phyloP scores from a whole-genome alignment of 331 rosid species.

The Pyrus hybrid region DNA sequence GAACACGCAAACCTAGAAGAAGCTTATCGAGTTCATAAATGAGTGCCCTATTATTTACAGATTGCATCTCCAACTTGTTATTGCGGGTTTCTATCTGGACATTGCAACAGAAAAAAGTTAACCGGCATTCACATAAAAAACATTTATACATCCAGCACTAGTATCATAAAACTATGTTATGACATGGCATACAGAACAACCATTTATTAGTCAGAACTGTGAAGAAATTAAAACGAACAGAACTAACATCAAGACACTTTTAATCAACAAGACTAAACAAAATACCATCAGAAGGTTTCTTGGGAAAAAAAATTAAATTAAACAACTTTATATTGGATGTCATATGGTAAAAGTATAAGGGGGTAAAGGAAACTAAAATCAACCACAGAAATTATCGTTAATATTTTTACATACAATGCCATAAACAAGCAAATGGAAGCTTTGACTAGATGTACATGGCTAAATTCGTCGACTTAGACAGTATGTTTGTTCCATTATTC shows the following conservation, averaged over 20 bases:
- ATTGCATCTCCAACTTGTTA: constrained; percentile 91
- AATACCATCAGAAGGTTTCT: not conserved
- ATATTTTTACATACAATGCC: not conserved
- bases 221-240: not conserved
- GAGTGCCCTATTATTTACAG: constrained; percentile 73
- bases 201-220: not conserved
- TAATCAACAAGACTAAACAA: not conserved
- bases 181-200: not conserved
- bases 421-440: not conserved
- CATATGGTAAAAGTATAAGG: not conserved
- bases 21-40: constrained; percentile 86
- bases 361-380: not conserved
- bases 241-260: not conserved
- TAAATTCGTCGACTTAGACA: not conserved
- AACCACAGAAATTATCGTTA: not conserved
- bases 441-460: not conserved
- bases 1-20: constrained; percentile 65
- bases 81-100: constrained; percentile 88
- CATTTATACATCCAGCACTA: not conserved
- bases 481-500: not conserved
- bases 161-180: not conserved
- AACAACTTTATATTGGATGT: not conserved
- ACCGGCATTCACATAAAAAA: not conserved
- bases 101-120: constrained; percentile 12
- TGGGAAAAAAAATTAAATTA: not conserved